Evolutionary conservation across 345 rosid genomes (phyloP).

Genomic region (Aquilaria sinensis): DNA sequence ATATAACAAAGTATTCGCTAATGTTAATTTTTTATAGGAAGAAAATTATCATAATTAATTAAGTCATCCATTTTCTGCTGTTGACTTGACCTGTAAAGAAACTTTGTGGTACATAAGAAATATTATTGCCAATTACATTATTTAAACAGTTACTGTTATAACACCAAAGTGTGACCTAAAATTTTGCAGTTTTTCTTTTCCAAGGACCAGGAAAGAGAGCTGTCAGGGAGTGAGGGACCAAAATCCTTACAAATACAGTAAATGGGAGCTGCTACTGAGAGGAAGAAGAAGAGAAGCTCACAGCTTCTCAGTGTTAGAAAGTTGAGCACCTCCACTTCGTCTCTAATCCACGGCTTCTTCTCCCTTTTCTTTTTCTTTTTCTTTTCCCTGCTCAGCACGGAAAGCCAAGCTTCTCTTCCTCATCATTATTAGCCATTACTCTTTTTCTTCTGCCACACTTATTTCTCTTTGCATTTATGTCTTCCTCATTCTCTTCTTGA

Average conservation of each 20-base stretch:
- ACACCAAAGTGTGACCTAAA: neutral
- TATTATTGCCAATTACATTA: too few species aligned
- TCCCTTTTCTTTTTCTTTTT: neutral
- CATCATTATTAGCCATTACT: constrained; percentile 21
- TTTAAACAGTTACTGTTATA: constrained; percentile 3
- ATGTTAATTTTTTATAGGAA: too few species aligned
- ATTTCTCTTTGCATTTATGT: constrained; percentile 7
- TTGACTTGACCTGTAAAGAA: too few species aligned
- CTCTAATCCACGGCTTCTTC: constrained; percentile 11
- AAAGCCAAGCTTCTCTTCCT: constrained; percentile 40
- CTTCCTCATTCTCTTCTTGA: constrained; percentile 7
- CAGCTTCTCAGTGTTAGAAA: constrained; percentile 14
- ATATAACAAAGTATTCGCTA: too few species aligned
- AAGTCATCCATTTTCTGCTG: too few species aligned
- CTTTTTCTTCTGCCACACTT: constrained; percentile 8
- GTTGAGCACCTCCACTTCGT: constrained; percentile 5
- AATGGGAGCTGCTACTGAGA: constrained; percentile 18
- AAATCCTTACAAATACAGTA: constrained; percentile 8
- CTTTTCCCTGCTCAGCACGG: constrained; percentile 13
- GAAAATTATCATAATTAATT: too few species aligned
- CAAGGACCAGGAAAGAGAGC: constrained; percentile 9
- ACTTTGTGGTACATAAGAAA: too few species aligned
- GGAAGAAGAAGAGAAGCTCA: constrained; percentile 3
- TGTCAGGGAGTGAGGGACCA: neutral
- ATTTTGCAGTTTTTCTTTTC: constrained; percentile 17